Evolutionary conservation across 805 yeast genomes (phyloP), one percentile per base, ranked within the genome.

Genomic region (Spathaspora passalidarum): DNA sequence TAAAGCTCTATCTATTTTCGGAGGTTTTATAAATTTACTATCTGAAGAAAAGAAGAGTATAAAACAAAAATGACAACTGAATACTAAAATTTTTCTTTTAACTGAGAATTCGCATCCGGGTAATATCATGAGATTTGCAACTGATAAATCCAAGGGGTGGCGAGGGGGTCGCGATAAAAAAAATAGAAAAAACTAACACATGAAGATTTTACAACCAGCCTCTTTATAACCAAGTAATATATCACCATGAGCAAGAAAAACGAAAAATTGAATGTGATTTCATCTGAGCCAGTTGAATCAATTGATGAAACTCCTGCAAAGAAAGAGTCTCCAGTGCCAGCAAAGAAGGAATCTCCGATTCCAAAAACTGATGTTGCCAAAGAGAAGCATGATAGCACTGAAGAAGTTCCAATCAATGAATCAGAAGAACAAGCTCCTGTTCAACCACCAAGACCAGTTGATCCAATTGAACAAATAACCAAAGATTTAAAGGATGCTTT

Each of bases 401-500:
- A 43, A 21, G 45, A 46, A 34, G 50, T 44, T 13, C 44, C 50
- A 32, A 44, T 45, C 16, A 26, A 40, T 21, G 44, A 42, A 25
- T 39, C 39, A 13, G 51, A 45, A 21, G 49, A 44, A 38, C 36
- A 32, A 2, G 66, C 64, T 2, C 76, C 76, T 2, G 62, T 71
- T 11, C 66, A 58, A 29, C 76, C 76, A 1, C 63, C 69, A 18
- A 75, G 92, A 54, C 94, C 94, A 6, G 63, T 75, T 22, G 77
- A 86, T 4, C 86, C 88, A 18, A 68, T 73, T 34, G 68, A 78
- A 22, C 71, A 73, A 54, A 75, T 83, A 29, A 68, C 75, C 49
- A 69, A 76, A 42, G 84, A 88, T 36, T 73, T 92, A 51, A 73
- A 76, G 55, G 96, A 88, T 18, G 97, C 97, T 0, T 92, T 92